Evolutionary conservation across 768 basidiomycete genomes (phyloP).

Genomic region (Cyathus striatus): DNA sequence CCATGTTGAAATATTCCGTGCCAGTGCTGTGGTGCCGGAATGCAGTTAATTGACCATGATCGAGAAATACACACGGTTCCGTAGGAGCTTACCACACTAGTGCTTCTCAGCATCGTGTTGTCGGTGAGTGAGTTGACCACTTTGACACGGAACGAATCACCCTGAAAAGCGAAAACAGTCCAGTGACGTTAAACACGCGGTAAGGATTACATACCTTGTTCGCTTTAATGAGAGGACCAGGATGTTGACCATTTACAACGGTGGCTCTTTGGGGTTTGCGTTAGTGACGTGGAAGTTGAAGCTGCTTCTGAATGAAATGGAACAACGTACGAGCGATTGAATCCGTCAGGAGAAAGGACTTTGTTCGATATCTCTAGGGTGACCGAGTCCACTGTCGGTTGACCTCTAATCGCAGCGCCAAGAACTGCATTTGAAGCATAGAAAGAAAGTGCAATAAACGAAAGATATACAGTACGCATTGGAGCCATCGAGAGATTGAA

Average conservation of each 20-base stretch:
- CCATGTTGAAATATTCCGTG: slow-evolving; percentile 41
- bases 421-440: background rate
- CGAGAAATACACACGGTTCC: slow-evolving; percentile 1
- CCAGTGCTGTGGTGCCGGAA: slow-evolving; percentile 27
- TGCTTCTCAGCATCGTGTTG: slow-evolving; percentile 30
- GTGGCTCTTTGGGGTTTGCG: background rate
- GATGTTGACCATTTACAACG: background rate
- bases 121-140: slow-evolving; percentile 36
- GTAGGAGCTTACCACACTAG: slow-evolving; percentile 20
- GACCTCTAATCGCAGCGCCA: background rate
- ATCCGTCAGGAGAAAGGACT: background rate
- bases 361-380: background rate
- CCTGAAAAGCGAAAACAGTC: slow-evolving; percentile 6
- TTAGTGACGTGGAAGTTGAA: background rate
- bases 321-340: background rate
- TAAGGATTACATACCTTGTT: background rate
- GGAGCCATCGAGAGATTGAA: background rate
- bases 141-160: slow-evolving; percentile 30
- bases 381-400: background rate
- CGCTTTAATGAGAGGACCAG: background rate
- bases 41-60: background rate
- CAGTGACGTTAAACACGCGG: background rate
- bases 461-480: background rate
- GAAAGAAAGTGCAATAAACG: background rate
- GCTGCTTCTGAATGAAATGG: too few species aligned